Evolutionary conservation across 345 rosid genomes (phyloP).

Genomic region (Corchorus olitorius): DNA sequence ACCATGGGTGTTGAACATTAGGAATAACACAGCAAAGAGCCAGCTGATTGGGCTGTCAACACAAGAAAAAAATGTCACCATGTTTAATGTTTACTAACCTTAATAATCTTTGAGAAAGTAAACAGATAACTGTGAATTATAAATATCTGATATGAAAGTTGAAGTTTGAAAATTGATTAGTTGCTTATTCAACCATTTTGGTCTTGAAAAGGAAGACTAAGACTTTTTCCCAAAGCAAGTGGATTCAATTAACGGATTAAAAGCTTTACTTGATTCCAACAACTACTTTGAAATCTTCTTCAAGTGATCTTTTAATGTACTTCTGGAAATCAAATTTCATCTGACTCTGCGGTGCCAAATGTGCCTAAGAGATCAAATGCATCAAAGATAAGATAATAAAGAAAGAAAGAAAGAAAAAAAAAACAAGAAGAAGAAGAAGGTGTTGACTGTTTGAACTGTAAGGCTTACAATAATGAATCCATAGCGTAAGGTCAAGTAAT

Average conservation of each 20-base stretch:
- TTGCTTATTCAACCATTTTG: background rate
- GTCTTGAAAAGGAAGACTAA: background rate
- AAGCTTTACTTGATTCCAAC: conserved; percentile 74
- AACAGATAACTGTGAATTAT: background rate
- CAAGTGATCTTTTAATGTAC: conserved; percentile 78
- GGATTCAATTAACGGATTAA: background rate
- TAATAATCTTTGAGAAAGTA: background rate
- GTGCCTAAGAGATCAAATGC: conserved; percentile 55
- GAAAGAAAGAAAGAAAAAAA: conserved; percentile 9
- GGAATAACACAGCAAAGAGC: conserved; percentile 5
- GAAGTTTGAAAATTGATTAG: background rate
- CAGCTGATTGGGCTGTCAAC: conserved; percentile 5
- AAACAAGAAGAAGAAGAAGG: background rate
- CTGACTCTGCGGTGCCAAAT: conserved; percentile 72
- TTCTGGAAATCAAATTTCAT: conserved; percentile 71
- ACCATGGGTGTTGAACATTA: conserved; percentile 3
- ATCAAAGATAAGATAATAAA: background rate
- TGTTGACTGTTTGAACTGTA: background rate
- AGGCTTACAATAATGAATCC: conserved; percentile 73
- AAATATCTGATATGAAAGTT: background rate
- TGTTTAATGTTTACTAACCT: too few relatives aligned
- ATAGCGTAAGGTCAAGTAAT: conserved; percentile 81
- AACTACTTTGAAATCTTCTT: conserved; percentile 82
- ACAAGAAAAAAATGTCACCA: background rate
- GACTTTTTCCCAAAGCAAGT: background rate